Evolutionary conservation across 768 basidiomycete genomes (phyloP).

Genomic region (Scleroderma citrinum): DNA sequence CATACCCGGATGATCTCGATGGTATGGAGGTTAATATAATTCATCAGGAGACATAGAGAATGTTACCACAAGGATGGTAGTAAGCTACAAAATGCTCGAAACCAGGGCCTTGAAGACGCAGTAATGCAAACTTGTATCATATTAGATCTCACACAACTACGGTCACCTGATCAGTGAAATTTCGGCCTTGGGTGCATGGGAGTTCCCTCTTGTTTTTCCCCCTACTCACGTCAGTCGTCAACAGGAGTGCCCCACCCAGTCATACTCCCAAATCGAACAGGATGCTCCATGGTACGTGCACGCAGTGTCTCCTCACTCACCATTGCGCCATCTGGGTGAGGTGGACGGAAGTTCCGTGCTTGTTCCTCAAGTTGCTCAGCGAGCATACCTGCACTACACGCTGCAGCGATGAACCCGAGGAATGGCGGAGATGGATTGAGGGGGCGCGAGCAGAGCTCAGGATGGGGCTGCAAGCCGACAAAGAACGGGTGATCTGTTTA

Average conservation of each 20-base stretch:
- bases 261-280: conserved; percentile 16
- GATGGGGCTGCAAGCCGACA: conserved; percentile 91
- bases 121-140: too few species aligned
- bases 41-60: too few species aligned
- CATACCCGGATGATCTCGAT: too few species aligned
- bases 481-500: conserved; percentile 86
- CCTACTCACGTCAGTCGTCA: conserved; percentile 10
- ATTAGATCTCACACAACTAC: too few species aligned
- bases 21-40: too few species aligned
- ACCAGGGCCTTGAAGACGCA: too few species aligned
- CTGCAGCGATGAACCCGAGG: conserved; percentile 90
- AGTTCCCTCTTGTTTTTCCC: neutral
- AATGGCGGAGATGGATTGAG: conserved; percentile 96
- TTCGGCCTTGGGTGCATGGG: too few species aligned
- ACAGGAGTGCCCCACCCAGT: conserved; percentile 19
- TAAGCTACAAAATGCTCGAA: too few species aligned
- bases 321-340: conserved; percentile 74
- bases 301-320: conserved; percentile 57
- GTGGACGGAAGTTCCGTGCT: conserved; percentile 54
- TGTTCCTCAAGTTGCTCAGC: conserved; percentile 72
- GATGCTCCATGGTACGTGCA: conserved; percentile 26
- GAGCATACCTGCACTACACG: conserved; percentile 50
- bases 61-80: too few species aligned
- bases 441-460: conserved; percentile 97
- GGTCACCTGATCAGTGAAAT: neutral